Evolutionary conservation across 768 basidiomycete species (phyloP).

Genomic region (Suillus americanus): DNA sequence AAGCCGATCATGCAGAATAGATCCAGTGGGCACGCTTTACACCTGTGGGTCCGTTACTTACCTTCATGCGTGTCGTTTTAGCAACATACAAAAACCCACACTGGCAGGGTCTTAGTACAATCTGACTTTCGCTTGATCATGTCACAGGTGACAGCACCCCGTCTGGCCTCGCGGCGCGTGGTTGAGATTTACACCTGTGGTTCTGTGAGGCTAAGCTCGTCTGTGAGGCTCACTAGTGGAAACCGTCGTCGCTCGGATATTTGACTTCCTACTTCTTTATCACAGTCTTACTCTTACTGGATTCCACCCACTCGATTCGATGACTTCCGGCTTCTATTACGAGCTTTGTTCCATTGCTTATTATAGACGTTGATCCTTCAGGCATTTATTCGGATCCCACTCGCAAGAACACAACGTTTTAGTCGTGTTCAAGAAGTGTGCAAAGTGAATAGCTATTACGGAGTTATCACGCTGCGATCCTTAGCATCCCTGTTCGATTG

Average conservation of each 20-base stretch:
- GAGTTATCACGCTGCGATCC: background rate
- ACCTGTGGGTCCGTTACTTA: background rate
- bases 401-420: background rate
- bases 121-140: background rate
- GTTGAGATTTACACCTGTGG: background rate
- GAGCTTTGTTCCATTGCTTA: background rate
- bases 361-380: background rate
- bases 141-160: background rate
- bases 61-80: background rate
- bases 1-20: background rate
- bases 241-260: background rate
- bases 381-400: background rate
- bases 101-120: background rate
- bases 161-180: background rate
- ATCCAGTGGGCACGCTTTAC: background rate
- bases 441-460: background rate
- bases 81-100: background rate
- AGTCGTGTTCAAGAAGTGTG: background rate
- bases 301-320: background rate
- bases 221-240: background rate
- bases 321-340: slow-evolving; percentile 1
- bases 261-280: background rate
- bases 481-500: background rate
- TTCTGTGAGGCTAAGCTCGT: background rate
- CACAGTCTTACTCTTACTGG: background rate